A percentile compares a stretch with the other conserved stretches of the same genome.
Conservation (phyloP, 805 yeast genomes). For the Starmerella geochares region DNA sequence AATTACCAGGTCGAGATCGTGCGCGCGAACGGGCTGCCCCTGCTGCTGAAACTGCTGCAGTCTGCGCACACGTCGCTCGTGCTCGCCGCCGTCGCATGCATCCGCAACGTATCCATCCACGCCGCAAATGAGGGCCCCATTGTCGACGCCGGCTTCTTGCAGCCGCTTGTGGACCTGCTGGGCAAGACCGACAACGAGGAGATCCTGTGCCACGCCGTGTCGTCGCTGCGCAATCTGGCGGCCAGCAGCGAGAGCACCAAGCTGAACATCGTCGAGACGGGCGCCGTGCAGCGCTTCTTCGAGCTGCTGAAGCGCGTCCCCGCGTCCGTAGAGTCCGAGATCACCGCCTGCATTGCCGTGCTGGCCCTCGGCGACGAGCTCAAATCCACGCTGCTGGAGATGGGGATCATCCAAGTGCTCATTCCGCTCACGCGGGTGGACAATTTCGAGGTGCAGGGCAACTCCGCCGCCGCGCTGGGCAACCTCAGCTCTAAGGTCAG, state of each 20-base stretch:
- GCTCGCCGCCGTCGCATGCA: constrained; percentile 95
- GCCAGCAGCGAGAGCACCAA: constrained; percentile 91
- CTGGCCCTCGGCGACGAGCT: constrained; percentile 92
- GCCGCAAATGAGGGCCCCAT: constrained; percentile 92
- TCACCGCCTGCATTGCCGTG: constrained; percentile 94
- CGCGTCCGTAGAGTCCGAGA: constrained; percentile 89
- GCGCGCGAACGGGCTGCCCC: constrained; percentile 89
- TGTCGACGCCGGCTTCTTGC: constrained; percentile 91
- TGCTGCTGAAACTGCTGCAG: constrained; percentile 78
- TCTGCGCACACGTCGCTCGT: constrained; percentile 85
- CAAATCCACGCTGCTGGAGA: constrained; percentile 68
- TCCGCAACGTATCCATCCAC: constrained; percentile 91
- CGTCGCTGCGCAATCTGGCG: constrained; percentile 89
- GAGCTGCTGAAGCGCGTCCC: constrained; percentile 71
- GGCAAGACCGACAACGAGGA: constrained; percentile 77
- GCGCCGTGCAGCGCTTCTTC: constrained; percentile 88
- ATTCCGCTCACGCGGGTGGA: constrained; percentile 81
- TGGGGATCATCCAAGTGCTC: constrained; percentile 76
- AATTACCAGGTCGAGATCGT: constrained; percentile 93
- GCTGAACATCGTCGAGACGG: constrained; percentile 82
- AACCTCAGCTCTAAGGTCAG: constrained; percentile 84
- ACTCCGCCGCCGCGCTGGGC: constrained; percentile 96
- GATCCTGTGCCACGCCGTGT: constrained; percentile 96
- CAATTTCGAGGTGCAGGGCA: constrained; percentile 93
- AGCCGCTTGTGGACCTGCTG: constrained; percentile 76